Percentiles rank a stretch among this genome's conserved stretches.
These are phyloP conservation scores for Niveomyces coronatus DNA, from an alignment of 2,329 filamentous ascomycete genomes.

Conservation along the genomic window DNA sequence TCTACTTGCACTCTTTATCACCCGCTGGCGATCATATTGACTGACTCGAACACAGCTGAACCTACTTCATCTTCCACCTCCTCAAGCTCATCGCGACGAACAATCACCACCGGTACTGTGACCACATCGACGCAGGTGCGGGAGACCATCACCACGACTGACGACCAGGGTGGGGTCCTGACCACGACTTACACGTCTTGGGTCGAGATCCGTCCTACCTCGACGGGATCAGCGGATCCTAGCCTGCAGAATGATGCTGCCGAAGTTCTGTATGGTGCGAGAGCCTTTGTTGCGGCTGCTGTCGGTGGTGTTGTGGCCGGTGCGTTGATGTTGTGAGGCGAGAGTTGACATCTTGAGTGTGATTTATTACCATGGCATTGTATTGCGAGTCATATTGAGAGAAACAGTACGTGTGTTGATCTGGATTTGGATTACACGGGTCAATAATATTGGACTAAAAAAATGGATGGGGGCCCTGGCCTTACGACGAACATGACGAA, in stretches of 20 bases:
- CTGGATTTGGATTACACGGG: slow-evolving; percentile 2
- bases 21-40: background rate
- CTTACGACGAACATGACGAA: slow-evolving; percentile 8
- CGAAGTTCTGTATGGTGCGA: slow-evolving; percentile 13
- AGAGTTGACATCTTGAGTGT: too few species aligned
- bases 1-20: too few species aligned
- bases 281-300: slow-evolving; percentile 17
- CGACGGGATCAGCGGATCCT: slow-evolving; percentile 19
- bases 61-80: slow-evolving; percentile 9
- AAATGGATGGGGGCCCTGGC: too few species aligned
- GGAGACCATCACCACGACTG: slow-evolving; percentile 35
- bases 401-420: too few species aligned
- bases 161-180: slow-evolving; percentile 32
- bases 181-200: slow-evolving; percentile 40
- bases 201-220: slow-evolving; percentile 32
- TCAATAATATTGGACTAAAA: too few species aligned
- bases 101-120: slow-evolving; percentile 24
- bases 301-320: slow-evolving; percentile 17
- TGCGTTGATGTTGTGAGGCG: slow-evolving; percentile 18
- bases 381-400: too few species aligned
- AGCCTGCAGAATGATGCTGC: slow-evolving; percentile 30
- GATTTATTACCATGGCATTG: too few species aligned
- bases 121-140: slow-evolving; percentile 26
- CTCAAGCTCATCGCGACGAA: slow-evolving; percentile 16
- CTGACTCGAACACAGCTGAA: background rate